phyloP scores from a whole-genome alignment of 1,284 basidiomycete species.

The Sphagnurus paluster region DNA sequence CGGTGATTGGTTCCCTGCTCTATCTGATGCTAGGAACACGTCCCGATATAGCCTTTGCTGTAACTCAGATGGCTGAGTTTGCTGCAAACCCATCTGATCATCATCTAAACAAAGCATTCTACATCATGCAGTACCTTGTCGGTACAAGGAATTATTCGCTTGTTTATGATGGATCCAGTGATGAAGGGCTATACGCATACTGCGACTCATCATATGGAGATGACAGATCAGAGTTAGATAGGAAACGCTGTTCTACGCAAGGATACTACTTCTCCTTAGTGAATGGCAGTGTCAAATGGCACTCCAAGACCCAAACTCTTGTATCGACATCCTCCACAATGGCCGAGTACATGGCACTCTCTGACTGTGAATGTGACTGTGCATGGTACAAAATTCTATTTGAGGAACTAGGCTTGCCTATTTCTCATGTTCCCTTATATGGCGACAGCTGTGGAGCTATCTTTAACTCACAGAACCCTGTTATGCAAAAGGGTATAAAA shows the following conservation, averaged over 20 bases:
- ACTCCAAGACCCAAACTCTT: too few relatives aligned
- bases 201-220: conserved; percentile 31
- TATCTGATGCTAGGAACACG: conserved; percentile 32
- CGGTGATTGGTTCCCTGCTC: conserved; percentile 29
- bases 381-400: too few relatives aligned
- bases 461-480: too few relatives aligned
- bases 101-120: conserved; percentile 21
- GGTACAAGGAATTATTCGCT: conserved; percentile 22
- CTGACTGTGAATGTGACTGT: too few relatives aligned
- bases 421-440: too few relatives aligned
- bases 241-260: not conserved
- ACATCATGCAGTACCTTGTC: conserved; percentile 26
- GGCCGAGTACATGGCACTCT: too few relatives aligned
- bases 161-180: conserved; percentile 19
- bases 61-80: conserved; percentile 22
- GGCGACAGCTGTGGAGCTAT: too few relatives aligned
- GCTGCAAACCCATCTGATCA: conserved; percentile 22
- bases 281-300: too few relatives aligned
- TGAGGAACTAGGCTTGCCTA: too few relatives aligned
- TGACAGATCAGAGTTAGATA: conserved; percentile 18
- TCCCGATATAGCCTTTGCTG: conserved; percentile 32
- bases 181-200: conserved; percentile 18
- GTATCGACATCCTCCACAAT: too few relatives aligned
- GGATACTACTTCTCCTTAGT: too few relatives aligned
- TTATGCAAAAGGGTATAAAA: too few relatives aligned